Evolutionary conservation across 345 rosid species (phyloP), one percentile per base, ranked within the genome.

Genomic region (Dimocarpus longan): DNA sequence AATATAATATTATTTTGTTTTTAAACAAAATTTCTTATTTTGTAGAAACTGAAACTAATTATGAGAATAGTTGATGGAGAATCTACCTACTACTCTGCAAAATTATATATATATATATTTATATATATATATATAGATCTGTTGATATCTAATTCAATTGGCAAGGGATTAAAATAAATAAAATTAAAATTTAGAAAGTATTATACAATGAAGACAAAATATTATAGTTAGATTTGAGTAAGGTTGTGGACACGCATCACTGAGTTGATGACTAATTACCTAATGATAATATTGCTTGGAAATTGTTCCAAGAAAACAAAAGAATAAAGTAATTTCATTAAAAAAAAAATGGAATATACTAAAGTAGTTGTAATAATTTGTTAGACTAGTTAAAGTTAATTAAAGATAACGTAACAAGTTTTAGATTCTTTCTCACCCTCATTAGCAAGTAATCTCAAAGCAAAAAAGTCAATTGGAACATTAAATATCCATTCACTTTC

Each of bases 301-400:
- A 56, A 62, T 59, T 59, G 79, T 21, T 54, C 15, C 15, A 22
- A 50, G 21, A 32, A 57, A 59, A 43, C 28, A 10, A 56, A 68
- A 60, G 46, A 74, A 37, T 62, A 76, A 83, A 81, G 74, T 21
- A 16, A 54, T 40, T 28, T 32, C 42, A 66, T 32, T 32, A 1
- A 44, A 43, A 22, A 48, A 70, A 21, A 43, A 40, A 19, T 15
- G n/a, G 24, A 82, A 79, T 79, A 76, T 50, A 48, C 24, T 62
- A 19, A 83, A 79, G 80, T n/a, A 5, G 54, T 62, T 67, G 76
- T 57, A 42, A 79, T 75, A 75, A 76, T 71, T 71, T 39, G 52
- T 4, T 43, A 37, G 22, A 67, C 67, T 21, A 21, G 16, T 16
- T 26, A 78, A 73, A 74, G 78, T 56, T 70, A 71, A 83, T 19